Base-by-base conservation (phyloP, 225 moss, liverwort and hornwort species). In the Ulota crispa region DNA sequence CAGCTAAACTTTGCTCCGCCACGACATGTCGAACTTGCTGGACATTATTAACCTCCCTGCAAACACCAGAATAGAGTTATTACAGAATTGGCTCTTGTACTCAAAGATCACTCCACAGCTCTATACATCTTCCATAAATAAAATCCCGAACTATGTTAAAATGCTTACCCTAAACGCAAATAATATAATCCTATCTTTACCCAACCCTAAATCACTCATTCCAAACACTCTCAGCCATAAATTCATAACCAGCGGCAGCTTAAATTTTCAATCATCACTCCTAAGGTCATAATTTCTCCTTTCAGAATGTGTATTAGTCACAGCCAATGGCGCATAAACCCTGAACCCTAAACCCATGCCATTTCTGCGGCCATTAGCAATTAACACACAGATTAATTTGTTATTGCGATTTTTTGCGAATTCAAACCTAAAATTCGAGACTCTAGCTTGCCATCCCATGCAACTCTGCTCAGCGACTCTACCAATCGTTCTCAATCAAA, bases 41-140 rank as follows among this genome's bases (percentile, higher is more conserved):
- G 65, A 28, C 56, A 72, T 54, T 41, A 41, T 41, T 36, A 39
- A 77, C 72, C 83, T 80, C 80, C 65, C 86, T 86, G 83, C 83
- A 70, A 65, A n/a, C 81, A 83, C 30, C 69, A 69, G 37, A 47
- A 7, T 28, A 34, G 50, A 32, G 55, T 71, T n/a, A 64, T 2
- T 62, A 23, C 43, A 82, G 27, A 32, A 68, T 59, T 24, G 13
- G 1, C 47, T 47, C 47, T 47, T 47, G 16, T 15, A 47, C 47
- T 47, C 47, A 47, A 16, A 47, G 47, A 47, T 47, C 47, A 5
- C 16, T 47, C 47, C 47, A 15, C 16, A 47, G 16, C 47, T 47
- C 47, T 47, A 47, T 47, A 47, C 16, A 47, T 47, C 15, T 15
- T 64, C 50, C 63, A 28, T 28, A 68, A 47, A 47, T 5, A 5